Evolutionary conservation across 352 stramenopile species (phyloP).

Genomic region (Globisporangium emineosum): DNA sequence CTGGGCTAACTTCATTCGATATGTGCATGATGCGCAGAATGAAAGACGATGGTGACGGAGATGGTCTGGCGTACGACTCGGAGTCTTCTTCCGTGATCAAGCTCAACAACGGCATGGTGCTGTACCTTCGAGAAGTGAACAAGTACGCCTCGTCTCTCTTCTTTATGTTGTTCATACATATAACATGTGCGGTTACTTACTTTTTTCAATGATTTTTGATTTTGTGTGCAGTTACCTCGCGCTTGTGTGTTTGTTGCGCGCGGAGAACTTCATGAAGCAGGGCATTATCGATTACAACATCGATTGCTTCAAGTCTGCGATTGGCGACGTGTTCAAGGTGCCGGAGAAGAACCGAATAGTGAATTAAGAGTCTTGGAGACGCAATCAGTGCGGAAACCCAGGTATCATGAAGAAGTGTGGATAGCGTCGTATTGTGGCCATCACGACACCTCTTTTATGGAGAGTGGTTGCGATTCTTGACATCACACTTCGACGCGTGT

Average conservation of each 20-base stretch:
- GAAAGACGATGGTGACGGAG: constrained; percentile 89
- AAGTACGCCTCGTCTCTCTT: constrained; percentile 48
- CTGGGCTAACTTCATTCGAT: not conserved
- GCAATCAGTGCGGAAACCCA: not conserved
- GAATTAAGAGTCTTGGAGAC: constrained; percentile 21
- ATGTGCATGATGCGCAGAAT: constrained; percentile 37
- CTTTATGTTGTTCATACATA: too few species aligned
- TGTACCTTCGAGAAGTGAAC: constrained; percentile 93
- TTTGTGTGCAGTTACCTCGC: constrained; percentile 93
- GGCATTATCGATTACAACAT: constrained; percentile 99
- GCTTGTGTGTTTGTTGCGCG: constrained; percentile 95
- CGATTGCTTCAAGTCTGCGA: constrained; percentile 95
- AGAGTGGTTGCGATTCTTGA: not conserved
- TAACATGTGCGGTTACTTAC: too few species aligned
- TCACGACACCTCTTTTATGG: not conserved
- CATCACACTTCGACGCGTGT: not conserved
- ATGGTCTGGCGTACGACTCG: constrained; percentile 93
- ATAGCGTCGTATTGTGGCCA: not conserved
- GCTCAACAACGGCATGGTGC: constrained; percentile 97
- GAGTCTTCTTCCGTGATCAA: constrained; percentile 97
- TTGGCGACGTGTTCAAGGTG: constrained; percentile 87
- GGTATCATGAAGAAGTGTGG: not conserved
- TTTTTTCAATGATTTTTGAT: too few species aligned
- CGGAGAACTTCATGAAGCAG: constrained; percentile 97
- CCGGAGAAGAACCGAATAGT: constrained; percentile 48